Percentiles rank a stretch among this genome's conserved stretches.
phyloP scores from a whole-genome alignment of 78 protist species.

The Cavenderia fasciculata region DNA sequence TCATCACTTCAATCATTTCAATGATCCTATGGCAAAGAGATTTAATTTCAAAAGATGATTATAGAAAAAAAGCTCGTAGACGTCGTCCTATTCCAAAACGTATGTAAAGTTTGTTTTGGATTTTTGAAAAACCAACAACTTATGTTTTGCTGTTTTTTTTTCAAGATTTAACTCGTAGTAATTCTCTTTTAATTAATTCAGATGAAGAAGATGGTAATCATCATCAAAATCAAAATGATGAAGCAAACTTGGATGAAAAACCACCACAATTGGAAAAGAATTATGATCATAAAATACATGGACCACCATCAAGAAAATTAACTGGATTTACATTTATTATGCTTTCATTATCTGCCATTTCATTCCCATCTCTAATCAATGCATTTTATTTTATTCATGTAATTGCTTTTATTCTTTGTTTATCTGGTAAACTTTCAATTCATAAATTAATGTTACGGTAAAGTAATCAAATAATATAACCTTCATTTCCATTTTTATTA shows the following conservation, averaged over 20 bases:
- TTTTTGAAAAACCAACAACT: too few relatives aligned
- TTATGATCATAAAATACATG: too few relatives aligned
- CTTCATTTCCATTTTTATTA: too few relatives aligned
- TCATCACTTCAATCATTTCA: not conserved
- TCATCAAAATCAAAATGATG: not conserved
- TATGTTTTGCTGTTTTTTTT: too few relatives aligned
- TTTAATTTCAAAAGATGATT: not conserved
- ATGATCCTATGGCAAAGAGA: constrained; percentile 13
- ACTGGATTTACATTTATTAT: constrained; percentile 40
- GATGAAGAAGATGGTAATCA: not conserved
- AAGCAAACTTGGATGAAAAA: not conserved
- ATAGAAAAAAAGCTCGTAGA: not conserved
- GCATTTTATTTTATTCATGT: constrained; percentile 30
- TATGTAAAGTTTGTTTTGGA: too few relatives aligned
- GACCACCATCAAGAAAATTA: constrained; percentile 36
- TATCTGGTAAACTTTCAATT: constrained; percentile 24
- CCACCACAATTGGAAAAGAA: not conserved
- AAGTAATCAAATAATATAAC: too few relatives aligned
- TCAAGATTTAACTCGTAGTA: not conserved
- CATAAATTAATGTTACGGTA: constrained; percentile 56
- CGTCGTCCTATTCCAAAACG: too few relatives aligned
- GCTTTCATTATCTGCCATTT: constrained; percentile 21
- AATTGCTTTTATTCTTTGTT: constrained; percentile 21
- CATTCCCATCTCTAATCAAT: constrained; percentile 53
- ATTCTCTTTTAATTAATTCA: not conserved